A percentile compares a stretch with the other conserved stretches of the same genome.
These are phyloP conservation scores for Aphelidium insulamus DNA, from an alignment of 371 early-diverging fungal species.

Conservation along the genomic window DNA sequence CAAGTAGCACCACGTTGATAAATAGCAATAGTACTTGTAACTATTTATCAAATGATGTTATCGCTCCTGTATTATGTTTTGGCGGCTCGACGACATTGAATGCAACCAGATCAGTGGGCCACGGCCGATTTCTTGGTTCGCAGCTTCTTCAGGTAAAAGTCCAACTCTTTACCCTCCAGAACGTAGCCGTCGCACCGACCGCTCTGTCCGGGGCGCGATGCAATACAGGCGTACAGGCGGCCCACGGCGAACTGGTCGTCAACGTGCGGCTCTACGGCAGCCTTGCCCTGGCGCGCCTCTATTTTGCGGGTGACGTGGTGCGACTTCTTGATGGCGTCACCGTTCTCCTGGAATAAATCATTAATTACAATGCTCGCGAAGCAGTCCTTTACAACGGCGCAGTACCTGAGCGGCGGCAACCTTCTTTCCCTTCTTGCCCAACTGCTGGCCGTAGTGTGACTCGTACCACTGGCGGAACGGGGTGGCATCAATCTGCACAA, in stretches of 20 bases:
- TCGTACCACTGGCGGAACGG: slow-evolving; percentile 98
- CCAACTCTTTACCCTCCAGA: slow-evolving; percentile 96
- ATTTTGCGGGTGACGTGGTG: slow-evolving; percentile 75
- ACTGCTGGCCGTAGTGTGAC: slow-evolving; percentile 70
- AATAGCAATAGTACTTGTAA: no score
- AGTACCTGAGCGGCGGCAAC: neutral
- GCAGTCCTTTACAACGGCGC: neutral
- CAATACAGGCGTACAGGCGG: slow-evolving; percentile 80
- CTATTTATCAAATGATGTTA: no score
- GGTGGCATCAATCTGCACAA: slow-evolving; percentile 96
- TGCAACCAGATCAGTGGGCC: no score
- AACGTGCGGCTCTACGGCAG: slow-evolving; percentile 67
- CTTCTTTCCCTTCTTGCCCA: slow-evolving; percentile 66
- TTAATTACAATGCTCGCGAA: neutral
- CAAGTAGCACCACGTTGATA: no score
- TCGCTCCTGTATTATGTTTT: no score
- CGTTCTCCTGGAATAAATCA: slow-evolving; percentile 10
- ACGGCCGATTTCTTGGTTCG: slow-evolving; percentile 36
- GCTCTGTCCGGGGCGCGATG: slow-evolving; percentile 98
- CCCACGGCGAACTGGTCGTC: slow-evolving; percentile 92
- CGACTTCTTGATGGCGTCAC: slow-evolving; percentile 52
- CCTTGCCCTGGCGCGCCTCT: slow-evolving; percentile 49
- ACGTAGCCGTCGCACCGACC: slow-evolving; percentile 98
- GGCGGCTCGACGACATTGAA: no score
- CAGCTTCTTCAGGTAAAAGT: slow-evolving; percentile 86